A percentile compares a stretch with the other conserved stretches of the same genome.
phyloP scores from a whole-genome alignment of 441 rosid species.

The Manihot esculenta region DNA sequence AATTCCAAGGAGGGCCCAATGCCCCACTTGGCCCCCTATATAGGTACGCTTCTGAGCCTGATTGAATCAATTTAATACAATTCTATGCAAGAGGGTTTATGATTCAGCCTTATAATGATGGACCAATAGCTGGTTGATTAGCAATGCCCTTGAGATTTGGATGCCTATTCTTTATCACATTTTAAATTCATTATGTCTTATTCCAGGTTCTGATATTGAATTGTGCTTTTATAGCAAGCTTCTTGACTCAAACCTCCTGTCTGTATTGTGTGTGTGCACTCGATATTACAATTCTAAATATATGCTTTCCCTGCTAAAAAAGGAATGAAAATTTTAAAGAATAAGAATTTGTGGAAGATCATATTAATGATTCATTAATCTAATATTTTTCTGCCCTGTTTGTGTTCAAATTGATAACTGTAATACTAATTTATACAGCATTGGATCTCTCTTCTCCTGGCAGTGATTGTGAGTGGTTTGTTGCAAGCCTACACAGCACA shows the following conservation, averaged over 20 bases:
- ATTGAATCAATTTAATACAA: neutral
- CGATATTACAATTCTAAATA: neutral
- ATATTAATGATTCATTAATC: neutral
- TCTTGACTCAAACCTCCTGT: neutral
- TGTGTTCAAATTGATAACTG: conserved; percentile 14
- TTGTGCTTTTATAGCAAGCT: neutral
- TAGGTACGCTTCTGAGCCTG: neutral
- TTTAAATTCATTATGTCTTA: neutral
- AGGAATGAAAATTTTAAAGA: neutral
- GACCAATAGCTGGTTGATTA: neutral
- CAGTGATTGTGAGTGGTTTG: conserved; percentile 72
- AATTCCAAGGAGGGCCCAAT: too few relatives aligned
- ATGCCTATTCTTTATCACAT: neutral
- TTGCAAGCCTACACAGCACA: conserved; percentile 97
- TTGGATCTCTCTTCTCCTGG: conserved; percentile 78
- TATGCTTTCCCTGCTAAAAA: neutral
- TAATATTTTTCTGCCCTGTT: neutral
- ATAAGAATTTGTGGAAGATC: neutral
- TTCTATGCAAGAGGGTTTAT: neutral
- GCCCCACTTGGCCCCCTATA: too few relatives aligned
- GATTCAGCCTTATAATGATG: neutral
- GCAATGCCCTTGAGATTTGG: too few relatives aligned
- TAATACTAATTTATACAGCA: conserved; percentile 50
- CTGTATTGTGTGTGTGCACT: neutral
- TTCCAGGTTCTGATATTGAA: too few relatives aligned